Conservation (phyloP, 2,329 filamentous ascomycete genomes). For the Cladosporium oxysporum region DNA sequence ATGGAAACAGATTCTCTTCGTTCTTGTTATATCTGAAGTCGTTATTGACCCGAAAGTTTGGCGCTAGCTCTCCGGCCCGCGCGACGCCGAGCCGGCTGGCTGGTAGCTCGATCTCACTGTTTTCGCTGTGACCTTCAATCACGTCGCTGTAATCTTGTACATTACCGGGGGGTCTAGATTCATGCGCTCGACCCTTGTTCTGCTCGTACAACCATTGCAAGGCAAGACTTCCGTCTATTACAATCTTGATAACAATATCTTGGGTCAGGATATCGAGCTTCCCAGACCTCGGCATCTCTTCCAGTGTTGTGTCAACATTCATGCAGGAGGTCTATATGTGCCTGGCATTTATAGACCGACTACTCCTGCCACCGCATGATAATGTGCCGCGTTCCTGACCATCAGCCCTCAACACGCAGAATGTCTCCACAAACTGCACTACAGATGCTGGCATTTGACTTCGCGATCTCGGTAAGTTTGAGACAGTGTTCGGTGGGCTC, state of each 20-base stretch:
- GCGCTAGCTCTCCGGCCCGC: neutral
- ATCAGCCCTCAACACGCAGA: conserved; percentile 1
- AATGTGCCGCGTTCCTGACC: neutral
- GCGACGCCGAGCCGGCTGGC: neutral
- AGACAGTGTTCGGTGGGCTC: conserved; percentile 14
- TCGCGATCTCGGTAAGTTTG: conserved; percentile 14
- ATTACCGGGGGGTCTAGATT: neutral
- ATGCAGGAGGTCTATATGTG: conserved; percentile 20
- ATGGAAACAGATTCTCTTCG: neutral
- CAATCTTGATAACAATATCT: neutral
- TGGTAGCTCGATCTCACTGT: neutral
- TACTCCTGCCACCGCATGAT: conserved; percentile 1
- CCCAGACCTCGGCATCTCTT: neutral
- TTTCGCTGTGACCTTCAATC: neutral
- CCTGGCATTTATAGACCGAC: conserved; percentile 12
- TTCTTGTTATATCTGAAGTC: conserved; percentile 2
- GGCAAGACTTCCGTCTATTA: neutral
- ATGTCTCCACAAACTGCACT: conserved; percentile 4
- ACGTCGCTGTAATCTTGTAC: neutral
- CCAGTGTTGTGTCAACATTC: neutral
- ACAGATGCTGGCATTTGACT: neutral
- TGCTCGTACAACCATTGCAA: too few relatives aligned
- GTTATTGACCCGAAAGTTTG: conserved; percentile 4
- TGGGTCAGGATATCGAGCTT: neutral
- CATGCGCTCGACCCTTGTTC: neutral